phyloP scores from a whole-genome alignment of 495 filamentous ascomycete genomes.

The Parathielavia hyrcaniae region DNA sequence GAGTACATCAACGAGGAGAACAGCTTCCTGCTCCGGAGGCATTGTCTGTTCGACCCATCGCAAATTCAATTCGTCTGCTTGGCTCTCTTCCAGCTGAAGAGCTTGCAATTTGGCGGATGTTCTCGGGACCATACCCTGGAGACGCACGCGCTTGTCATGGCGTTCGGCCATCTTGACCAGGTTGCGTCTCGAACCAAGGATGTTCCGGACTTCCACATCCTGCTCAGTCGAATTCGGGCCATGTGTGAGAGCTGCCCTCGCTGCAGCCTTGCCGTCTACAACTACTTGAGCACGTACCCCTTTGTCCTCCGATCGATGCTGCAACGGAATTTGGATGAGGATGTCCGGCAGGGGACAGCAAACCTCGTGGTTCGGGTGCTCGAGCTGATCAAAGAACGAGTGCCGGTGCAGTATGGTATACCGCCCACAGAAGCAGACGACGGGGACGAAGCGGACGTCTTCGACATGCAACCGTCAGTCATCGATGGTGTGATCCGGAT shows the following conservation, averaged over 20 bases:
- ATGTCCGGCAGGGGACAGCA: slow-evolving; percentile 55
- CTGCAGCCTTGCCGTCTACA: slow-evolving; percentile 53
- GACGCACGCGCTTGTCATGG: slow-evolving; percentile 56
- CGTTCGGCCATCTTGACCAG: slow-evolving; percentile 70
- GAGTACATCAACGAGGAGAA: slow-evolving; percentile 66
- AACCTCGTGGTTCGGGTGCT: slow-evolving; percentile 53
- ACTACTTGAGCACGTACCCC: slow-evolving; percentile 55
- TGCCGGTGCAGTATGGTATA: slow-evolving; percentile 40
- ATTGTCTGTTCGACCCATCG: slow-evolving; percentile 71
- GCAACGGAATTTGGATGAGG: slow-evolving; percentile 54
- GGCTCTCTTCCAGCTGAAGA: slow-evolving; percentile 48
- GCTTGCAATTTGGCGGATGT: slow-evolving; percentile 40
- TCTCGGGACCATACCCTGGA: slow-evolving; percentile 51
- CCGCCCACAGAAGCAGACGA: slow-evolving; percentile 11
- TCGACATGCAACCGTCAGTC: slow-evolving; percentile 33
- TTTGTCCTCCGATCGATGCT: slow-evolving; percentile 60
- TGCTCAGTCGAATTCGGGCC: slow-evolving; percentile 48
- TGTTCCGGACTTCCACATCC: slow-evolving; percentile 52
- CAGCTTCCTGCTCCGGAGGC: slow-evolving; percentile 62
- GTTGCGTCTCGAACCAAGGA: slow-evolving; percentile 72
- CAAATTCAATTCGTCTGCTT: slow-evolving; percentile 62
- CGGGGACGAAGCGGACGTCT: slow-evolving; percentile 28
- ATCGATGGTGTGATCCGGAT: slow-evolving; percentile 35
- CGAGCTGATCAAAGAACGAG: slow-evolving; percentile 41
- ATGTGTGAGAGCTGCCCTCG: slow-evolving; percentile 49